Conservation (phyloP, 1,139 yeast genomes). For the Suhomyces anneliseae region DNA sequence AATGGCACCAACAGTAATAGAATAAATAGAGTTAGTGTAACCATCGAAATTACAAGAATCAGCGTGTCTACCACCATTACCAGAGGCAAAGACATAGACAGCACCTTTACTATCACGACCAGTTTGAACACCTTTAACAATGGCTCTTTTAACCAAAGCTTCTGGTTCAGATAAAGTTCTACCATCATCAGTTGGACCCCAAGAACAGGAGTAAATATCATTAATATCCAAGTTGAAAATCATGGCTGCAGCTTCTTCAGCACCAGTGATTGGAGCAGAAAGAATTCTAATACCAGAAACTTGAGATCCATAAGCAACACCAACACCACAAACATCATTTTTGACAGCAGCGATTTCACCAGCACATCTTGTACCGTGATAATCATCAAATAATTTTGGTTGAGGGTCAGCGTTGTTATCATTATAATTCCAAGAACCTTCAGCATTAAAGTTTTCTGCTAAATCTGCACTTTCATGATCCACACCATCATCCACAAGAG, state of each 20-base stretch:
- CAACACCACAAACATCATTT: slow-evolving; percentile 89
- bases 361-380: slow-evolving; percentile 97
- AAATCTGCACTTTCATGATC: slow-evolving; percentile 80
- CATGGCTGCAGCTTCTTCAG: slow-evolving; percentile 89
- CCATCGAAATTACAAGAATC: slow-evolving; percentile 98
- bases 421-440: slow-evolving; percentile 91
- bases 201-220: slow-evolving; percentile 93
- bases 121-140: slow-evolving; percentile 77
- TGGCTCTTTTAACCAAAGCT: slow-evolving; percentile 71
- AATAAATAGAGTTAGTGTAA: slow-evolving; percentile 91
- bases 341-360: slow-evolving; percentile 94
- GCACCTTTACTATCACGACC: slow-evolving; percentile 87
- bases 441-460: slow-evolving; percentile 63
- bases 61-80: slow-evolving; percentile 81
- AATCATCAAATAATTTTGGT: slow-evolving; percentile 80
- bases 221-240: slow-evolving; percentile 76
- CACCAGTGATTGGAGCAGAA: slow-evolving; percentile 75
- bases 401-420: slow-evolving; percentile 71
- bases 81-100: slow-evolving; percentile 92
- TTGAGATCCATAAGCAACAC: slow-evolving; percentile 84
- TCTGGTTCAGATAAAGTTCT: slow-evolving; percentile 84
- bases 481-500: slow-evolving; percentile 92
- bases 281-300: slow-evolving; percentile 91
- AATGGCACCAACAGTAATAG: slow-evolving; percentile 93
- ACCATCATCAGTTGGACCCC: slow-evolving; percentile 99